phyloP scores from a whole-genome alignment of 495 filamentous ascomycete genomes.

The Aspergillus sparsus region DNA sequence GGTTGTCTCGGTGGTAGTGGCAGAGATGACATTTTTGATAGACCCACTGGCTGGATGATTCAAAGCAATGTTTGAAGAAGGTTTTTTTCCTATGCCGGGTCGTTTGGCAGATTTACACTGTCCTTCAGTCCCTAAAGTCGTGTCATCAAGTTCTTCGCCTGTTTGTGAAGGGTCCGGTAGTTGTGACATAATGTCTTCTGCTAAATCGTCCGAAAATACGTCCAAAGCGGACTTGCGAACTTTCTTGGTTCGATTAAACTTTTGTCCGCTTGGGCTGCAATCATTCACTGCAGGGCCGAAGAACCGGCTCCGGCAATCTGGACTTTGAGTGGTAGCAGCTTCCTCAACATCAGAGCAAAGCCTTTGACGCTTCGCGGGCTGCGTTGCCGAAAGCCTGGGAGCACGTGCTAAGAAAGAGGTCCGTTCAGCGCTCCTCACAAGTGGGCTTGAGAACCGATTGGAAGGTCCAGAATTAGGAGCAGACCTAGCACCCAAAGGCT shows the following conservation, averaged over 20 bases:
- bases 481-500: slow-evolving; percentile 37
- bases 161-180: slow-evolving; percentile 44
- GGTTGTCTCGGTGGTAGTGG: neutral
- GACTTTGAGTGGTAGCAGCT: slow-evolving; percentile 32
- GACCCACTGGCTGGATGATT: neutral
- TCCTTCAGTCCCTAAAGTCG: slow-evolving; percentile 19
- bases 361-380: slow-evolving; percentile 61
- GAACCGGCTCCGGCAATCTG: slow-evolving; percentile 57
- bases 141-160: slow-evolving; percentile 30
- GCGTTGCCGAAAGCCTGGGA: slow-evolving; percentile 47
- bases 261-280: slow-evolving; percentile 54
- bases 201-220: slow-evolving; percentile 68
- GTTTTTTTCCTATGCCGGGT: neutral
- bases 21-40: too few relatives aligned
- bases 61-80: neutral
- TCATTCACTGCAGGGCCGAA: slow-evolving; percentile 48
- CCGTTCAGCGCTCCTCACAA: slow-evolving; percentile 47
- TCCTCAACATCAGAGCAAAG: slow-evolving; percentile 59
- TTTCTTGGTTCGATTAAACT: slow-evolving; percentile 45
- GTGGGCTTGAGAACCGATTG: slow-evolving; percentile 40
- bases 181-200: slow-evolving; percentile 61
- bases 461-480: slow-evolving; percentile 40
- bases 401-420: slow-evolving; percentile 45
- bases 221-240: slow-evolving; percentile 53
- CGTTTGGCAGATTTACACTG: neutral